These are phyloP conservation scores for Jacaranda mimosifolia DNA, from an alignment of 257 asterid genomes.

Conservation along the genomic window DNA sequence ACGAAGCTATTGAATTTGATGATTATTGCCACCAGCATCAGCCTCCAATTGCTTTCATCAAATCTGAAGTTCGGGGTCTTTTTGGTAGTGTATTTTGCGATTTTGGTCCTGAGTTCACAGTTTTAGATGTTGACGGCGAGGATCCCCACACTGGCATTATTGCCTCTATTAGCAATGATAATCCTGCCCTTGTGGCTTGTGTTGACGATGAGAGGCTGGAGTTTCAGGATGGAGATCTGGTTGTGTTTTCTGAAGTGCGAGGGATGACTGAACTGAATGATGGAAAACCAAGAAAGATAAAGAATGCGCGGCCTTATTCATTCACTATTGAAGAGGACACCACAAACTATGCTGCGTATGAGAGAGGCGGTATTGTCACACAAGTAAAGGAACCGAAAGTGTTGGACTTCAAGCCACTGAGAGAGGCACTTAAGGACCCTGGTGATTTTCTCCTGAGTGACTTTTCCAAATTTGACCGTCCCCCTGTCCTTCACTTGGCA, in stretches of 20 bases:
- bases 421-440: constrained; percentile 55
- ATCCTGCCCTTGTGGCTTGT: constrained; percentile 58
- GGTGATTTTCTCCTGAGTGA: constrained; percentile 61
- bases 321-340: constrained; percentile 58
- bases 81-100: constrained; percentile 61
- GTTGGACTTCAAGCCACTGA: constrained; percentile 52
- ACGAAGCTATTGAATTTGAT: constrained; percentile 51
- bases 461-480: constrained; percentile 60
- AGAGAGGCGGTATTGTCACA: constrained; percentile 62
- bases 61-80: constrained; percentile 59
- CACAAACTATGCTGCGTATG: constrained; percentile 42
- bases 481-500: constrained; percentile 59
- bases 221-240: constrained; percentile 66
- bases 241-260: constrained; percentile 58
- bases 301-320: constrained; percentile 49
- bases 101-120: constrained; percentile 61
- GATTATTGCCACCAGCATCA: constrained; percentile 58
- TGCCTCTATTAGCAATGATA: constrained; percentile 59
- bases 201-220: constrained; percentile 63
- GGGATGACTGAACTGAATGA: constrained; percentile 60
- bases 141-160: constrained; percentile 61
- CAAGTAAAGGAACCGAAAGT: constrained; percentile 59
- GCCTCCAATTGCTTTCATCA: constrained; percentile 63
- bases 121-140: constrained; percentile 61
- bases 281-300: constrained; percentile 54